A percentile compares a stretch with the other conserved stretches of the same genome.
These are phyloP conservation scores for Astrocystis sublimbata DNA, from an alignment of 495 filamentous ascomycete species.

Conservation along the genomic window DNA sequence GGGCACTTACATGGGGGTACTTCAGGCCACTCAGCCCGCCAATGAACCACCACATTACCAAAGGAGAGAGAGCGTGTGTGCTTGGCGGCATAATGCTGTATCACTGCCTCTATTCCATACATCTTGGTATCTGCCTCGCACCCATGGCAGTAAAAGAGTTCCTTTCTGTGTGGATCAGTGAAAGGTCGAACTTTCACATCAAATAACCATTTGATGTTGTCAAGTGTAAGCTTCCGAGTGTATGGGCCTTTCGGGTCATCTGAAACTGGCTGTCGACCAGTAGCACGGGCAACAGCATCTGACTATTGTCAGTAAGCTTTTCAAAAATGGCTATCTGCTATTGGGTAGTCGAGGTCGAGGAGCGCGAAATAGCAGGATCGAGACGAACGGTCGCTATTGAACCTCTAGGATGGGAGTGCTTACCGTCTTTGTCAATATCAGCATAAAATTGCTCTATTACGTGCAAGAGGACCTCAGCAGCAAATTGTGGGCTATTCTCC, in stretches of 20 bases:
- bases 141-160: slow-evolving; percentile 72
- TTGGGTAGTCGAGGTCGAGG: not conserved
- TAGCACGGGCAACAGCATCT: slow-evolving; percentile 43
- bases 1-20: slow-evolving; percentile 55
- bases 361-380: not conserved
- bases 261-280: slow-evolving; percentile 38
- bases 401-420: not conserved
- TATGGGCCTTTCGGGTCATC: slow-evolving; percentile 57
- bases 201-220: slow-evolving; percentile 85
- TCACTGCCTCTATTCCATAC: slow-evolving; percentile 73
- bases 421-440: slow-evolving; percentile 43
- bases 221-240: slow-evolving; percentile 63
- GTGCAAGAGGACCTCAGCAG: slow-evolving; percentile 62
- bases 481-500: slow-evolving; percentile 63
- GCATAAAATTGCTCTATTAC: slow-evolving; percentile 64
- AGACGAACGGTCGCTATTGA: not conserved
- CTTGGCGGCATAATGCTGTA: slow-evolving; percentile 80
- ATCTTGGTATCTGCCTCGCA: slow-evolving; percentile 62
- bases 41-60: slow-evolving; percentile 69
- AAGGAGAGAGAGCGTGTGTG: slow-evolving; percentile 67
- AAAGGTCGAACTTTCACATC: slow-evolving; percentile 70
- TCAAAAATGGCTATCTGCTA: not conserved
- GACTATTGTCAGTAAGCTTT: not conserved
- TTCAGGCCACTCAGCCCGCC: slow-evolving; percentile 78
- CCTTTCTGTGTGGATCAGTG: slow-evolving; percentile 61